Evolutionary conservation across 805 yeast genomes (phyloP).

Genomic region (Candida tallmaniae): DNA sequence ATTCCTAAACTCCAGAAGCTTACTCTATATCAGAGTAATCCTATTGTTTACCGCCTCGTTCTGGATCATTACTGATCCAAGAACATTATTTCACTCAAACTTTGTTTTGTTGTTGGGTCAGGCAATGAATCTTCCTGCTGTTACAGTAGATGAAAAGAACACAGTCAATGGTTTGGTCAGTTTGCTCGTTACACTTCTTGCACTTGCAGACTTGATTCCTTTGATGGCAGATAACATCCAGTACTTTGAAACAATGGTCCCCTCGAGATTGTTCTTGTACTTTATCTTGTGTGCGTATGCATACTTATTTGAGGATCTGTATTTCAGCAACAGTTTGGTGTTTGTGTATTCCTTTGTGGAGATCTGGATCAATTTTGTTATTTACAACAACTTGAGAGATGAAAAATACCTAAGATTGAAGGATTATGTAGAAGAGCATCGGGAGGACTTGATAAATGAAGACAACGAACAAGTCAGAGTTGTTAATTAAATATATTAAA

Average conservation of each 20-base stretch:
- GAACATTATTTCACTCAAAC: constrained; percentile 39
- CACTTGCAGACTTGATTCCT: constrained; percentile 57
- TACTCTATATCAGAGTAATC: constrained; percentile 44
- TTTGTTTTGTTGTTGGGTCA: constrained; percentile 50
- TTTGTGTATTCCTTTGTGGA: constrained; percentile 60
- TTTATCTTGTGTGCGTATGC: constrained; percentile 49
- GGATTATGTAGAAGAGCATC: constrained; percentile 35
- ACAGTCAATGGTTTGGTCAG: constrained; percentile 49
- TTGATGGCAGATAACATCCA: constrained; percentile 41
- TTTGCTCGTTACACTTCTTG: constrained; percentile 39
- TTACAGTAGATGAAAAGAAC: constrained; percentile 28
- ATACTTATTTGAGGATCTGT: constrained; percentile 41
- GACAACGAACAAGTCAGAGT: constrained; percentile 29
- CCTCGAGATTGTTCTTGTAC: constrained; percentile 47
- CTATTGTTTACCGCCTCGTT: constrained; percentile 43
- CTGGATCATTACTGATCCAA: constrained; percentile 45
- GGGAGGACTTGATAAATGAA: constrained; percentile 26
- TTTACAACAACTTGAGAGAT: constrained; percentile 59
- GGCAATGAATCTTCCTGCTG: constrained; percentile 49
- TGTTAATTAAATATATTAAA: constrained; percentile 16
- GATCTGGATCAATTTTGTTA: constrained; percentile 64
- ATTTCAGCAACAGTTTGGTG: constrained; percentile 57
- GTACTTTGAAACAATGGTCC: constrained; percentile 59
- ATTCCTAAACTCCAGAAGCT: constrained; percentile 45
- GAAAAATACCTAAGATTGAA: constrained; percentile 52